Conservation (phyloP, 2,329 filamentous ascomycete genomes). For the Claviceps spartinae region DNA sequence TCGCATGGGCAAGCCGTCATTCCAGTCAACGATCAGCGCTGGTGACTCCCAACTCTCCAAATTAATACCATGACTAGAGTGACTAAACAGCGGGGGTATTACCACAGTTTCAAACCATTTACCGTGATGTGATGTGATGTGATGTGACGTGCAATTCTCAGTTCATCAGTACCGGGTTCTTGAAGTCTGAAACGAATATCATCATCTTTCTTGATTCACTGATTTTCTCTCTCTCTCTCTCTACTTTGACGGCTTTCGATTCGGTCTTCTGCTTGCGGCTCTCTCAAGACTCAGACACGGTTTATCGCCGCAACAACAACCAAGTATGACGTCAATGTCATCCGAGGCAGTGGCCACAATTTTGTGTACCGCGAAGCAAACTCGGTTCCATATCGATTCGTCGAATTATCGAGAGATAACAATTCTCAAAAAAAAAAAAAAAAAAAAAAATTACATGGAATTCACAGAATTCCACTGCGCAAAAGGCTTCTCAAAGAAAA, state of each 20-base stretch:
- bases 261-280: not conserved
- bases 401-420: constrained; percentile 43
- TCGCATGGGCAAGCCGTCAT: no score
- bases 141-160: not conserved
- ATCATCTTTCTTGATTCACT: not conserved
- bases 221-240: not conserved
- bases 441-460: no score
- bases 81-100: not conserved
- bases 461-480: not conserved
- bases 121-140: not conserved
- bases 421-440: not conserved
- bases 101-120: not conserved
- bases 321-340: constrained; percentile 32
- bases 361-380: constrained; percentile 52
- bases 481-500: no score
- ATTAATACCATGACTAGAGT: not conserved
- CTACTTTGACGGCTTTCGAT: not conserved
- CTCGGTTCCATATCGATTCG: constrained; percentile 47
- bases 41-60: not conserved
- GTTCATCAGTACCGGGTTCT: no score
- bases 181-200: not conserved
- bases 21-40: no score
- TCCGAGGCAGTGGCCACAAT: constrained; percentile 39
- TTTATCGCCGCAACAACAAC: not conserved
- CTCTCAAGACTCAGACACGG: no score